Evolutionary conservation across 75 land plant genomes (phyloP).

Genomic region (Adiantum capillusveneris): DNA sequence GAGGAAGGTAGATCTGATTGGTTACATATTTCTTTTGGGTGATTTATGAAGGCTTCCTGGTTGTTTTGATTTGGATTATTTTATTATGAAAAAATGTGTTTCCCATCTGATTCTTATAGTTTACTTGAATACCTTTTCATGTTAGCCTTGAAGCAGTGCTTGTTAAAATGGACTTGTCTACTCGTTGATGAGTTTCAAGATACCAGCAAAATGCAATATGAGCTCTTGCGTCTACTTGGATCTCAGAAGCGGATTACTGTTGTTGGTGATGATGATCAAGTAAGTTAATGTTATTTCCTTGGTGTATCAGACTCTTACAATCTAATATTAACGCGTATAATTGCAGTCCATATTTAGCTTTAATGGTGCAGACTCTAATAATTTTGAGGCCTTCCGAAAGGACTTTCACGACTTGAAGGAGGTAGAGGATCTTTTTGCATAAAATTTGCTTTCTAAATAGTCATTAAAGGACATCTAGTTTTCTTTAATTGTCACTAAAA

Average conservation of each 20-base stretch:
- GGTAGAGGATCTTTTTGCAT: slow-evolving; percentile 29
- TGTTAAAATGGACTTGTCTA: slow-evolving; percentile 67
- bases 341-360: slow-evolving; percentile 96
- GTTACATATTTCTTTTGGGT: no score
- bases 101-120: no score
- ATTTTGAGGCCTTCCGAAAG: slow-evolving; percentile 81
- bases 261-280: slow-evolving; percentile 99
- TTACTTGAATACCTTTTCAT: no score
- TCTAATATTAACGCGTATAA: background rate
- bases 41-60: no score
- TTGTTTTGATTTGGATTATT: no score
- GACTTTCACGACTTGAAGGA: slow-evolving; percentile 81
- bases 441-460: no score
- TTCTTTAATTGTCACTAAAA: no score
- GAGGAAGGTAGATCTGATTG: slow-evolving; percentile 67
- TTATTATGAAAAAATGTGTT: no score
- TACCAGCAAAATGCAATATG: slow-evolving; percentile 87
- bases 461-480: no score
- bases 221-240: slow-evolving; percentile 57
- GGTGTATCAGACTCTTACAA: no score
- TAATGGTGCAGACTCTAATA: slow-evolving; percentile 84
- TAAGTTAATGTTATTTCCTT: slow-evolving; percentile 10
- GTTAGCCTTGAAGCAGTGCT: slow-evolving; percentile 62
- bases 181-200: slow-evolving; percentile 96
- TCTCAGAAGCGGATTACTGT: slow-evolving; percentile 81